Evolutionary conservation across 257 asterid species (phyloP).

Genomic region (Jacaranda copaia): DNA sequence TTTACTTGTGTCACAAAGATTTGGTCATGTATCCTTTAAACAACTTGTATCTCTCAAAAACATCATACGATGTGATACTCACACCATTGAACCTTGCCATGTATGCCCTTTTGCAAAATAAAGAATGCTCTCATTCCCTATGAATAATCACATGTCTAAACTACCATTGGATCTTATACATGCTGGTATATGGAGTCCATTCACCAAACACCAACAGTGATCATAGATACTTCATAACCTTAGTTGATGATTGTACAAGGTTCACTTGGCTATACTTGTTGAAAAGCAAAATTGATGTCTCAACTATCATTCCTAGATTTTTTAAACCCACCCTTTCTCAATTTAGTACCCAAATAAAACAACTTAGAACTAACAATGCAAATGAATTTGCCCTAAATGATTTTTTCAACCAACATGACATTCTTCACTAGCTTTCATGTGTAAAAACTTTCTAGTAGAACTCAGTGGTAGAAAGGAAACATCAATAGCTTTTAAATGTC

Average conservation of each 20-base stretch:
- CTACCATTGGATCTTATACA: neutral
- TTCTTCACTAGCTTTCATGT: too few species aligned
- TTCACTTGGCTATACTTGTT: neutral
- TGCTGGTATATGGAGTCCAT: neutral
- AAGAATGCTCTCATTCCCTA: neutral
- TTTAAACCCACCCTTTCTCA: neutral
- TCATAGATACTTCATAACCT: neutral
- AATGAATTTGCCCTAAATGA: too few species aligned
- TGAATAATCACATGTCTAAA: neutral
- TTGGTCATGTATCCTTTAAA: too few species aligned
- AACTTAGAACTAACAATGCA: neutral
- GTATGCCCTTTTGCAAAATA: neutral
- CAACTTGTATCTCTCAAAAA: too few species aligned
- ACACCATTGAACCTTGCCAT: neutral
- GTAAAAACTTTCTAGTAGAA: too few species aligned
- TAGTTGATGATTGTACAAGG: neutral
- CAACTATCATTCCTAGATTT: neutral
- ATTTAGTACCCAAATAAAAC: neutral
- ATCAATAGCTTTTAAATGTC: too few species aligned
- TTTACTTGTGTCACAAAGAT: too few species aligned
- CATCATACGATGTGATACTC: too few species aligned
- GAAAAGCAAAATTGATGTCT: neutral
- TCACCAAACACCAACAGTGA: neutral
- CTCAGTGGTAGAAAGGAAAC: too few species aligned
- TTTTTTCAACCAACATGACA: too few species aligned